Conservation (phyloP, 768 basidiomycete genomes). For the button mushroom (Agaricus bisporus) region DNA sequence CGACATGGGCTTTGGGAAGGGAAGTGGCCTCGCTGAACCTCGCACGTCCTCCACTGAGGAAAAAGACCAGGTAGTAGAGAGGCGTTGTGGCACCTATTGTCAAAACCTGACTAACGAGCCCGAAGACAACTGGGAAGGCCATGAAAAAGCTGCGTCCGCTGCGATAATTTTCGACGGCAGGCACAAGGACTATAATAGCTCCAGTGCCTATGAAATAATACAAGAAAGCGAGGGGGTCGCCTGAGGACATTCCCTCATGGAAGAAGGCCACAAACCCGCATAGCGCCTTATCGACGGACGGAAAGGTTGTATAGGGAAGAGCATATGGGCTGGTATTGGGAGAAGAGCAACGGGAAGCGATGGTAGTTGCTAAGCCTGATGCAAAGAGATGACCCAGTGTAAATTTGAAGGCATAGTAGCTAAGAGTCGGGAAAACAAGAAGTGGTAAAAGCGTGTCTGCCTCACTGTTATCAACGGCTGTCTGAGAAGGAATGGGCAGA, state of each 20-base stretch:
- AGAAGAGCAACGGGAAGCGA: slow-evolving; percentile 29
- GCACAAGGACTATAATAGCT: slow-evolving; percentile 32
- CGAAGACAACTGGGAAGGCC: slow-evolving; percentile 34
- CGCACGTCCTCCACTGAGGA: slow-evolving; percentile 28
- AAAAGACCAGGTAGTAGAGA: slow-evolving; percentile 42
- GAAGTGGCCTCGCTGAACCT: slow-evolving; percentile 15
- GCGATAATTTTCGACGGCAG: slow-evolving; percentile 39
- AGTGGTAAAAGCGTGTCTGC: slow-evolving; percentile 25
- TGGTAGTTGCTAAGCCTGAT: slow-evolving; percentile 21
- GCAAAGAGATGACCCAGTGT: slow-evolving; percentile 27
- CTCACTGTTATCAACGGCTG: background rate
- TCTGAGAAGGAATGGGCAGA: background rate
- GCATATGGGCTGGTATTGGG: slow-evolving; percentile 23
- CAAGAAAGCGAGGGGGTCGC: slow-evolving; percentile 23
- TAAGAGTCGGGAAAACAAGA: slow-evolving; percentile 32
- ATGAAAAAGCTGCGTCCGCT: slow-evolving; percentile 27
- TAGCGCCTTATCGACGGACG: slow-evolving; percentile 29
- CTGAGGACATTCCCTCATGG: slow-evolving; percentile 31
- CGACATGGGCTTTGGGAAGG: slow-evolving; percentile 37
- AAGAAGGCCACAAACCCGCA: slow-evolving; percentile 45
- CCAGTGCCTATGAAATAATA: slow-evolving; percentile 31
- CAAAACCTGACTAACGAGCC: slow-evolving; percentile 33
- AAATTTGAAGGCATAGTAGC: slow-evolving; percentile 26
- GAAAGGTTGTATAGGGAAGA: slow-evolving; percentile 32
- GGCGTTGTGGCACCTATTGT: slow-evolving; percentile 40